These are phyloP conservation scores for Basidioascus undulatus DNA, from an alignment of 768 basidiomycete genomes.

Conservation along the genomic window DNA sequence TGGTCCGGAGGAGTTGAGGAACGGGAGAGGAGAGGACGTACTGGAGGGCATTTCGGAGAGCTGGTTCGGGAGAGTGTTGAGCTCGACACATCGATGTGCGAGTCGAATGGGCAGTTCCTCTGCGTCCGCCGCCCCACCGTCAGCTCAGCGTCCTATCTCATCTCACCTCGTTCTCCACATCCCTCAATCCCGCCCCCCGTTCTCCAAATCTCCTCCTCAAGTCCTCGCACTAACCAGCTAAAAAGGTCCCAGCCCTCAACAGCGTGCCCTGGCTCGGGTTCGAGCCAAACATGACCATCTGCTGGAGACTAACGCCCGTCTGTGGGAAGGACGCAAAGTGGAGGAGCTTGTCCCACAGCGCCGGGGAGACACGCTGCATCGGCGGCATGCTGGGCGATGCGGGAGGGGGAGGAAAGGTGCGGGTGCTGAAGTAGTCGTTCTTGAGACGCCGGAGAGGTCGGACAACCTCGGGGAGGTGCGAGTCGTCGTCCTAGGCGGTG, in stretches of 20 bases:
- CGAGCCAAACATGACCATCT: slow-evolving; percentile 90
- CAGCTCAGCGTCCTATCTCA: too few relatives aligned
- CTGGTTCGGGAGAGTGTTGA: slow-evolving; percentile 79
- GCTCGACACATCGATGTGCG: slow-evolving; percentile 85
- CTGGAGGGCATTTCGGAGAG: slow-evolving; percentile 76
- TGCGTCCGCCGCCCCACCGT: slow-evolving; percentile 12
- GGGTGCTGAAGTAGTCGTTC: too few relatives aligned
- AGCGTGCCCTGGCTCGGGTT: slow-evolving; percentile 76
- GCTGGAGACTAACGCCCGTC: slow-evolving; percentile 83
- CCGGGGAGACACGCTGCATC: slow-evolving; percentile 49
- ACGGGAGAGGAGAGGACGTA: neutral
- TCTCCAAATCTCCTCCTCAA: too few relatives aligned
- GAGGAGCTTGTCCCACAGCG: slow-evolving; percentile 72
- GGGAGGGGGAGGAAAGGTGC: too few relatives aligned
- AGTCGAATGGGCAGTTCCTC: slow-evolving; percentile 89
- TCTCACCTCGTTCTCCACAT: too few relatives aligned
- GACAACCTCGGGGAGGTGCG: too few relatives aligned
- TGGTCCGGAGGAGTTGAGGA: neutral
- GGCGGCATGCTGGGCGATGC: too few relatives aligned
- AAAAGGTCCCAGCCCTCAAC: slow-evolving; percentile 72
- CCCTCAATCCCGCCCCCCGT: too few relatives aligned
- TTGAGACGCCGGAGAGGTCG: too few relatives aligned
- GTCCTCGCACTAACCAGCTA: slow-evolving; percentile 36
- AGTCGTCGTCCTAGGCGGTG: too few relatives aligned
- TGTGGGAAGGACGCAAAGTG: slow-evolving; percentile 81